Evolutionary conservation across 805 yeast species (phyloP), one percentile per base, ranked within the genome.

Genomic region (Ascoidea rubescens): DNA sequence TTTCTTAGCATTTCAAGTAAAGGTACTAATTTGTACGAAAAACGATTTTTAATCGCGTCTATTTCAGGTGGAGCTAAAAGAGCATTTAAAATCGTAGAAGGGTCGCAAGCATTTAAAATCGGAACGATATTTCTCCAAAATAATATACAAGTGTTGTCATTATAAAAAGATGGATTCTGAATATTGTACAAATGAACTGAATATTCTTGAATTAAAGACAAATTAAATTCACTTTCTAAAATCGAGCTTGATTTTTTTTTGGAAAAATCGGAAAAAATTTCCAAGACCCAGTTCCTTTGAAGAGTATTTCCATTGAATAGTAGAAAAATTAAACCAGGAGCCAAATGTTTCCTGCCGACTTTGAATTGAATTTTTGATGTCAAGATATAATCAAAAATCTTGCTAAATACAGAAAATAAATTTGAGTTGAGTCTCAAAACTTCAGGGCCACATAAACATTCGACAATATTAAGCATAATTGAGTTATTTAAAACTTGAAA

Each of bases 321-420:
- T 45, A 80, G 70, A 61, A 70, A 79, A 5, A 84, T 62, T 5
- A 74, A 52, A 2, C 84, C 86, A 0, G 89, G 80, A 10, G 67
- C 55, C 8, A 70, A 55, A 0, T 59, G 57, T 46, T 56, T 53
- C 48, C 59, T 37, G 14, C 55, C 42, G 14, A 32, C 57, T 56
- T 30, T 67, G 55, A 37, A 67, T 56, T 1, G 60, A 57, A 46
- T 64, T 65, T 30, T 67, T 64, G 4, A 53, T 5, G 59, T 59
- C 14, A 66, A 59, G 30, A 67, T 59, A 16, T 56, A 57, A 16
- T 60, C 62, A 43, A 74, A 65, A 5, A 72, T 59, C 2, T 62
- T 65, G 33, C 68, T 67, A 55, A 76, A 76, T 0, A 66, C 53
- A 5, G 56, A 51, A 50, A 68, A 68, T 47, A 79, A 60, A 1